phyloP scores from a whole-genome alignment of 106 monocot genomes.

The Apostasia ramifera region DNA sequence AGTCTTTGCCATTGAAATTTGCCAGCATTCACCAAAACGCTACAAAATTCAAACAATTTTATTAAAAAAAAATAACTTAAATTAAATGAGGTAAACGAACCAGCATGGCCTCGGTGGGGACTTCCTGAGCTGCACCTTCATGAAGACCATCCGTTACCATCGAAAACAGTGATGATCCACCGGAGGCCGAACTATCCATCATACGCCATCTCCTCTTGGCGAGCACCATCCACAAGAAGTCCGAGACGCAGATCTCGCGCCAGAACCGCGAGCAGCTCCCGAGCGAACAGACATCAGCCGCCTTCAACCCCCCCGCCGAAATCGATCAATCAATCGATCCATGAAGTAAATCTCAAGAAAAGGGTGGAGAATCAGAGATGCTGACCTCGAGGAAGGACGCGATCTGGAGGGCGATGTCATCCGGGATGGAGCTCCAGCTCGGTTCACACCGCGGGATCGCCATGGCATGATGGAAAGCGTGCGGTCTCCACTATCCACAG shows the following conservation, averaged over 20 bases:
- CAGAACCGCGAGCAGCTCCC: slow-evolving; percentile 66
- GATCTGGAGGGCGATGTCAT: slow-evolving; percentile 47
- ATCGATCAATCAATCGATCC: neutral
- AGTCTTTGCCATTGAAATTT: too few relatives aligned
- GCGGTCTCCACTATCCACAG: neutral
- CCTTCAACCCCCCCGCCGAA: slow-evolving; percentile 16
- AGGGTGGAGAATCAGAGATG: neutral
- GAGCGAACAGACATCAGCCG: slow-evolving; percentile 56
- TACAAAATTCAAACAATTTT: too few relatives aligned
- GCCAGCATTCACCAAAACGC: too few relatives aligned
- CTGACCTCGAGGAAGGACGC: slow-evolving; percentile 45
- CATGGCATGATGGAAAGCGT: neutral
- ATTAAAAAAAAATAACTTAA: too few relatives aligned
- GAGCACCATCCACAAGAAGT: slow-evolving; percentile 52
- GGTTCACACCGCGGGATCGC: neutral
- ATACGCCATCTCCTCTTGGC: slow-evolving; percentile 52
- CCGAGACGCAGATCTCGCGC: slow-evolving; percentile 45
- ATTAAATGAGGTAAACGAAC: too few relatives aligned
- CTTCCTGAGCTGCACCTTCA: neutral
- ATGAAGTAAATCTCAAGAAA: neutral
- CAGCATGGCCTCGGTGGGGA: neutral
- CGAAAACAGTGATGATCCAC: neutral
- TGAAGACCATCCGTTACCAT: too few relatives aligned
- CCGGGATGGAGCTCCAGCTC: slow-evolving; percentile 27
- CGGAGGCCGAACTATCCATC: neutral